A percentile compares a stretch with the other conserved stretches of the same genome.
phyloP scores from a whole-genome alignment of 2,329 filamentous ascomycete genomes.

The Apiospora marii region DNA sequence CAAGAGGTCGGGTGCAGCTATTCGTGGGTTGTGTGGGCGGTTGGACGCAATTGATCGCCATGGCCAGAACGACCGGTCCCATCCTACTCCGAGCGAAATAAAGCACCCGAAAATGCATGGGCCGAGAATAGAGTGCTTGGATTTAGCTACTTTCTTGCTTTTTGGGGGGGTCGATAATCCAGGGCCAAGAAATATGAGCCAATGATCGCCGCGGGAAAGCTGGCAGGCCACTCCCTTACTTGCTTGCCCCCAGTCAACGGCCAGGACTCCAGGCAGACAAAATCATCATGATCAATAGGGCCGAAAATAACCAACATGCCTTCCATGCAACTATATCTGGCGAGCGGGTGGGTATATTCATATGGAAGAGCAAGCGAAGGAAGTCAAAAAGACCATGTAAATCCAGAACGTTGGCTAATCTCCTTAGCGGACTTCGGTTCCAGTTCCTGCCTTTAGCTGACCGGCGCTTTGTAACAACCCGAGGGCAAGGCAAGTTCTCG shows the following conservation, averaged over 20 bases:
- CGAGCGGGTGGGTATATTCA: not conserved
- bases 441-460: conserved; percentile 9
- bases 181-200: not conserved
- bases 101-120: not conserved
- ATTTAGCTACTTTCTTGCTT: not conserved
- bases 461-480: not conserved
- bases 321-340: not conserved
- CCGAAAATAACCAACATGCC: not conserved
- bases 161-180: not conserved
- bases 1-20: not conserved
- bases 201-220: not conserved
- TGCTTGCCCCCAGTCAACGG: not conserved
- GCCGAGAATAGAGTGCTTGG: not conserved
- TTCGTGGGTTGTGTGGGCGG: too few relatives aligned
- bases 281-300: not conserved
- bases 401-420: not conserved
- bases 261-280: not conserved
- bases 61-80: not conserved
- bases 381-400: not conserved
- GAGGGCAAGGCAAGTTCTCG: not conserved
- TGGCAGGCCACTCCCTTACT: not conserved
- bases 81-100: not conserved
- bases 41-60: not conserved
- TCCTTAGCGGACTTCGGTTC: not conserved
- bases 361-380: not conserved